Evolutionary conservation across 2,329 filamentous ascomycete species (phyloP), one percentile per base, ranked within the genome.

Genomic region (Alternaria sp.): DNA sequence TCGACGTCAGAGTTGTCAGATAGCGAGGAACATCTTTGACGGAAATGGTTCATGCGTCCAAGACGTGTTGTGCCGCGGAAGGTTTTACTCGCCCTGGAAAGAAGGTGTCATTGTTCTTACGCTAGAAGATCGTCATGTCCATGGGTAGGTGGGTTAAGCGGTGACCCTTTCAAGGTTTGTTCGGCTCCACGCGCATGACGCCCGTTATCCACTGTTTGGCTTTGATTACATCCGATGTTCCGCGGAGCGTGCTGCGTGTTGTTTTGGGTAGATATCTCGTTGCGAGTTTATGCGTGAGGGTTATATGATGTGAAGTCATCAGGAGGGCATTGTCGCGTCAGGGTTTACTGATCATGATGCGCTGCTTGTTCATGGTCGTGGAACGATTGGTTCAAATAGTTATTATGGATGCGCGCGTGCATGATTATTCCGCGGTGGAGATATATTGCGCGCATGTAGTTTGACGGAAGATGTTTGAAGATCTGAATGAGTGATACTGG

Each of bases 341-440:
- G 55, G 25, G 37, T 58, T 43, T 58, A 55, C 44, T 49, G 60
- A 62, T 62, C 55, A 62, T 62, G 55, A 58, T 62, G 60, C 55
- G 18, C 28, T 58, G 60, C 60, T 58, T 41, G 46, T 46, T 56
- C 30, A 28, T 7, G n/a, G 25, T 15, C 5, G 2, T 12, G 44
- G 4, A 5, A 11, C 47, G 15, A 62, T 62, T 62, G 60, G 60
- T 25, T 30, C 26, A 28, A 21, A 26, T 28, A 26, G 41, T 28
- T 21, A 46, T 18, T 37, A 49, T 37, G 23, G 20, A n/a, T 45
- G 12, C 20, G 37, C 58, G 18, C 50, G 50, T 61, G 51, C 15
- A 11, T 21, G 51, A 47, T 45, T 20, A 37, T 23, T 55, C 54
- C 41, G 33, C 46, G 60, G 60, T 21, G 26, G 21, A 44, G n/a